Percentiles rank a stretch among this genome's conserved stretches.
These are phyloP conservation scores for Kodamaea nitidulidarum DNA, from an alignment of 805 yeast species.

Conservation along the genomic window DNA sequence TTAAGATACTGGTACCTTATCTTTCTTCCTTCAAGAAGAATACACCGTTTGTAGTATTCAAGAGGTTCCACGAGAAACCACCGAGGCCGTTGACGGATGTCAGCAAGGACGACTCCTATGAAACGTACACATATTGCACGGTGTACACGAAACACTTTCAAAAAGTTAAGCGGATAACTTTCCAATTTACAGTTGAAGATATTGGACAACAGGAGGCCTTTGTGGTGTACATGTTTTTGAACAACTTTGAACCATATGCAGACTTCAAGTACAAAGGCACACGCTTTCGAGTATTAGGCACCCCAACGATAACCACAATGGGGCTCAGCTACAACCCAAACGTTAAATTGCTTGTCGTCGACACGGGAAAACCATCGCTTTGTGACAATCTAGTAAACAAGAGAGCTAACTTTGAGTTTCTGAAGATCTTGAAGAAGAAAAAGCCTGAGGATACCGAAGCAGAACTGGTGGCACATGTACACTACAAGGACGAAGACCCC, in stretches of 20 bases:
- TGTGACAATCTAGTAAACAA: constrained; percentile 33
- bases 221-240: constrained; percentile 30
- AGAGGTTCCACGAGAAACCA: constrained; percentile 29
- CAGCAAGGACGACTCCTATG: constrained; percentile 24
- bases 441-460: constrained; percentile 7
- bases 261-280: constrained; percentile 37
- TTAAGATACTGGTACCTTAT: constrained; percentile 34
- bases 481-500: constrained; percentile 5
- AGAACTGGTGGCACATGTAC: constrained; percentile 5
- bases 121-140: constrained; percentile 31
- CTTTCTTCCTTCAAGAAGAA: constrained; percentile 32
- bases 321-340: constrained; percentile 28
- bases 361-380: constrained; percentile 31
- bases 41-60: constrained; percentile 32
- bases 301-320: constrained; percentile 29
- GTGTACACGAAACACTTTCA: constrained; percentile 28
- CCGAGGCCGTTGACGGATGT: constrained; percentile 14
- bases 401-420: constrained; percentile 23
- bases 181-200: constrained; percentile 24
- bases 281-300: constrained; percentile 36
- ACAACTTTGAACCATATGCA: constrained; percentile 34
- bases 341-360: constrained; percentile 32
- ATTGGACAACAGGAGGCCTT: constrained; percentile 14
- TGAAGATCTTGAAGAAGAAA: constrained; percentile 15
- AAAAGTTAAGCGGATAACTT: constrained; percentile 23